Evolutionary conservation across 495 filamentous ascomycete species (phyloP), one percentile per base, ranked within the genome.

Genomic region (Penicillium fimorum): DNA sequence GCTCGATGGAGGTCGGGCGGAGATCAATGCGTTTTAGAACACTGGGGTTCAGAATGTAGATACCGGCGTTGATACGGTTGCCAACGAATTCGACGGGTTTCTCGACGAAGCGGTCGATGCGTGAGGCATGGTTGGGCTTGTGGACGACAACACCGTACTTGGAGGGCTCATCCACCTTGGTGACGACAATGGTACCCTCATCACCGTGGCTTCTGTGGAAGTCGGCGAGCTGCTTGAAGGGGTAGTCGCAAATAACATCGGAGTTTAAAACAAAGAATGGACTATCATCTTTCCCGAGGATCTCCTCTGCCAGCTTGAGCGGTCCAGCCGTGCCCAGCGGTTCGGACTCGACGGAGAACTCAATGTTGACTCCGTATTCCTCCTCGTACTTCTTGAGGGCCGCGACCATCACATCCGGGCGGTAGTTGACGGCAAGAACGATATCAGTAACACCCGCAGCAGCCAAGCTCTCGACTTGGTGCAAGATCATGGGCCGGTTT

Each of bases 251-350:
- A 72, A 95, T 97, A 64, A 99, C 84, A 70, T 97, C 94, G 32
- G 92, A 96, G 80, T 97, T 97, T 56, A 99, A 84, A n/a, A 99
- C 94, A 75, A 99, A 97, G 80, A 97, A 97, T 42, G 94, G 94
- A 12, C 84, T 75, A 70, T 96, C 87, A 67, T 97, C 92, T 73
- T 97, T 97, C 57, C 82, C 90, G 48, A 98, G 83, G 63, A 92
- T 92, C 67, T 90, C 84, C 79, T 97, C 94, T 48, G 94, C 94
- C 47, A 98, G 84, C 79, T 97, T 98, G 56, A 98, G 81, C 29
- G 94, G 94, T 54, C 94, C 94, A 58, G 94, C 94, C 43, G 94
- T 98, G 65, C 95, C 94, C 35, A 98, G 84, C 47, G 94, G 94
- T 72, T 98, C 94, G 53, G 84, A 84, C 78, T 98, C 94, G 75